A percentile compares a stretch with the other conserved stretches of the same genome.
phyloP scores from a whole-genome alignment of 768 basidiomycete genomes.

The Hygrophorus pudorinus region DNA sequence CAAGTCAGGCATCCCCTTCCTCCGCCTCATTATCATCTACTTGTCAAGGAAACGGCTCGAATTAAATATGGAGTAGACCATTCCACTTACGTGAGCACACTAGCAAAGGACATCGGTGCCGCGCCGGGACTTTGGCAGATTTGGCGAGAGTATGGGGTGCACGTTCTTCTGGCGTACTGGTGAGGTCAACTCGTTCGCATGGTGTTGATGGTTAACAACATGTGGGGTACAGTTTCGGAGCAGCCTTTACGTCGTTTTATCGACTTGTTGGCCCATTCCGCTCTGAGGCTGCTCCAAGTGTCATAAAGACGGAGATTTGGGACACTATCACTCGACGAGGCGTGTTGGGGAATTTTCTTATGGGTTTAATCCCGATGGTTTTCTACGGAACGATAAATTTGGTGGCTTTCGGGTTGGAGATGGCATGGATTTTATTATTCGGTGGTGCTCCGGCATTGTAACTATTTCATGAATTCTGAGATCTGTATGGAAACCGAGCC shows the following conservation, averaged over 20 bases:
- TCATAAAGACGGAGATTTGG: slow-evolving; percentile 48
- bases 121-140: slow-evolving; percentile 39
- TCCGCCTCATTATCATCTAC: slow-evolving; percentile 42
- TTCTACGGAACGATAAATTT: slow-evolving; percentile 27
- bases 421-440: slow-evolving; percentile 5
- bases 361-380: slow-evolving; percentile 47
- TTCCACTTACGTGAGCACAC: slow-evolving; percentile 42
- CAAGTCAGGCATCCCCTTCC: slow-evolving; percentile 31
- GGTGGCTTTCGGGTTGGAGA: slow-evolving; percentile 14
- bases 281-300: slow-evolving; percentile 27
- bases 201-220: background rate
- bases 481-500: too few relatives aligned
- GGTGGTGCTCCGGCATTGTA: too few relatives aligned
- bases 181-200: slow-evolving; percentile 15
- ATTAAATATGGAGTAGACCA: slow-evolving; percentile 57
- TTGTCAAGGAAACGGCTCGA: slow-evolving; percentile 37
- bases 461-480: too few relatives aligned
- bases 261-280: slow-evolving; percentile 44
- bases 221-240: slow-evolving; percentile 34
- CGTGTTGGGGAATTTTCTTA: slow-evolving; percentile 41
- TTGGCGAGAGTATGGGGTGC: slow-evolving; percentile 37
- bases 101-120: slow-evolving; percentile 48
- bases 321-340: slow-evolving; percentile 49
- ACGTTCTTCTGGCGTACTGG: slow-evolving; percentile 46
- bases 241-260: slow-evolving; percentile 50